phyloP scores from a whole-genome alignment of 108 stramenopile species.

The Nitzschia palea region DNA sequence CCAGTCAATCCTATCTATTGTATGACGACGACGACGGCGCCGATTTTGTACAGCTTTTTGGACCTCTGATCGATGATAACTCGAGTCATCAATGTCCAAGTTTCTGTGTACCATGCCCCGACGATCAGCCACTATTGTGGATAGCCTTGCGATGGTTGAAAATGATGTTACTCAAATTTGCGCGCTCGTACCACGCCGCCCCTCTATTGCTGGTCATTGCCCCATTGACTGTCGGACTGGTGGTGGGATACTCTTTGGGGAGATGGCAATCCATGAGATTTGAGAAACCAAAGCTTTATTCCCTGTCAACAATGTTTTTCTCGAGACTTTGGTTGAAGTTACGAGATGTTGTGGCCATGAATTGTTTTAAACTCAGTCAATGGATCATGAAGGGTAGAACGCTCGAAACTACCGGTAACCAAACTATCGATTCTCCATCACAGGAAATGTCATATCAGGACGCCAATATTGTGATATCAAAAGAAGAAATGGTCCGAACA shows the following conservation, averaged over 20 bases:
- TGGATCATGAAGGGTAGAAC: no score
- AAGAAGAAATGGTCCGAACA: constrained; percentile 17
- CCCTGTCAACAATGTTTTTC: no score
- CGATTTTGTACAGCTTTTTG: constrained; percentile 10
- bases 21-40: not conserved
- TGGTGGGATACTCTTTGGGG: constrained; percentile 54
- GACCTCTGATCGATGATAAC: not conserved
- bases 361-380: not conserved
- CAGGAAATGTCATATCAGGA: no score
- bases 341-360: not conserved
- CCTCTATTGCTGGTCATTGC: constrained; percentile 49
- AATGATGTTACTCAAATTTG: constrained; percentile 47
- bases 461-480: not conserved
- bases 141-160: constrained; percentile 54
- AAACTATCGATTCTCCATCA: no score
- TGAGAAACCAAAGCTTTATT: no score
- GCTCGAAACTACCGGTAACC: no score
- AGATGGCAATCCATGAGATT: constrained; percentile 15
- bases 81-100: constrained; percentile 17
- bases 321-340: not conserved
- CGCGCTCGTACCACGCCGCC: constrained; percentile 51
- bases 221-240: constrained; percentile 54
- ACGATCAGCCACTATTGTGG: constrained; percentile 38
- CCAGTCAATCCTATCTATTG: no score
- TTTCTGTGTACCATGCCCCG: constrained; percentile 15